A percentile compares a stretch with the other conserved stretches of the same genome.
These are phyloP conservation scores for Globisporangium paddicum DNA, from an alignment of 352 stramenopile genomes.

Conservation along the genomic window DNA sequence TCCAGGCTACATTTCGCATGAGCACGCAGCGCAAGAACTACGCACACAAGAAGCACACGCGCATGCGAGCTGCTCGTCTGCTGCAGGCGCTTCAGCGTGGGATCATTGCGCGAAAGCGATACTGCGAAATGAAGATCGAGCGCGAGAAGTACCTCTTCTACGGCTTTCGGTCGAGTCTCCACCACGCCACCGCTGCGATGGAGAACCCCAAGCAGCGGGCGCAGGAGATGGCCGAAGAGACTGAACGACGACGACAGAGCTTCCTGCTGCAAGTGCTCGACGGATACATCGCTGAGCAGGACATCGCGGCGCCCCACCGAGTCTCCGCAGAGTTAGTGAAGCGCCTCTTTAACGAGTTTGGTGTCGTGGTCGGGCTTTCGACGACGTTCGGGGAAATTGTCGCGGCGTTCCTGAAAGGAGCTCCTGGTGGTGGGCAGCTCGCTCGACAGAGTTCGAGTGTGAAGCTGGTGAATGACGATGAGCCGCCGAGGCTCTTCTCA, in stretches of 20 bases:
- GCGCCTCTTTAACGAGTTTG: slow-evolving; percentile 50
- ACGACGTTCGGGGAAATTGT: slow-evolving; percentile 43
- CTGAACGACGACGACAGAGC: slow-evolving; percentile 36
- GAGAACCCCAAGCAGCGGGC: slow-evolving; percentile 41
- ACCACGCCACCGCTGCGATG: slow-evolving; percentile 26
- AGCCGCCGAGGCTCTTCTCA: slow-evolving; percentile 19
- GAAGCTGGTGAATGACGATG: neutral
- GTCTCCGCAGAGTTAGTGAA: slow-evolving; percentile 27
- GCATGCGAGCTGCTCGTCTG: slow-evolving; percentile 45
- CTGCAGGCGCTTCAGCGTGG: slow-evolving; percentile 68
- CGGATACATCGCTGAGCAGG: slow-evolving; percentile 42
- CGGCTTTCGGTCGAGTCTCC: slow-evolving; percentile 58
- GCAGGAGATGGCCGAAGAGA: slow-evolving; percentile 27
- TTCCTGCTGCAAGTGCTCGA: slow-evolving; percentile 73
- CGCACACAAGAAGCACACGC: slow-evolving; percentile 31
- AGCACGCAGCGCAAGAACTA: slow-evolving; percentile 59
- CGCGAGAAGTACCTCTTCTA: slow-evolving; percentile 61
- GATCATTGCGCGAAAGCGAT: slow-evolving; percentile 46
- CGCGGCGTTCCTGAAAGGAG: slow-evolving; percentile 18
- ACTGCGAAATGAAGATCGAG: slow-evolving; percentile 51
- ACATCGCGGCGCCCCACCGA: slow-evolving; percentile 28
- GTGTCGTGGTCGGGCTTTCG: slow-evolving; percentile 58
- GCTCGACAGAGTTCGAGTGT: neutral
- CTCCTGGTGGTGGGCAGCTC: neutral
- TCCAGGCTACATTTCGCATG: slow-evolving; percentile 71